These are phyloP conservation scores for Sporothrix phasma DNA, from an alignment of 2,329 filamentous ascomycete genomes.

Conservation along the genomic window DNA sequence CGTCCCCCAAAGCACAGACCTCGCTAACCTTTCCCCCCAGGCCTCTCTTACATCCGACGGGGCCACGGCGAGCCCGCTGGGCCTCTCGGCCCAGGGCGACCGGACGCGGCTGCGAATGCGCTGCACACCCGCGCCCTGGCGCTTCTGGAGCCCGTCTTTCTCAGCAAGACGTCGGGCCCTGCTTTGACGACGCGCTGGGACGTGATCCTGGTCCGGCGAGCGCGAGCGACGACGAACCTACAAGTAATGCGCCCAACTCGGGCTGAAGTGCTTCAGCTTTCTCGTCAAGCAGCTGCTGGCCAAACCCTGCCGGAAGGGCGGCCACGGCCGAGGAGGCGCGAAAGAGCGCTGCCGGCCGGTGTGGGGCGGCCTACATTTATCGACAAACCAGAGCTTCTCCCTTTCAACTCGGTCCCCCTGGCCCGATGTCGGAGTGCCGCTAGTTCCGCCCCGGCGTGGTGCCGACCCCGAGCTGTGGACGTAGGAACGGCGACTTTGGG, in stretches of 20 bases:
- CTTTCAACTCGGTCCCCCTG: too few relatives aligned
- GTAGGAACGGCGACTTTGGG: too few relatives aligned
- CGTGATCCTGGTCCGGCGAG: not conserved
- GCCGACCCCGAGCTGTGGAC: too few relatives aligned
- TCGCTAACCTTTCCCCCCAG: too few relatives aligned
- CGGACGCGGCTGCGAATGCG: not conserved
- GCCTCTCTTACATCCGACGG: not conserved
- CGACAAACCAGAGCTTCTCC: too few relatives aligned
- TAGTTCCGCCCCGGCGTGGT: too few relatives aligned
- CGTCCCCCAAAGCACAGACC: too few relatives aligned
- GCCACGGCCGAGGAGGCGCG: not conserved
- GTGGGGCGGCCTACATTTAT: not conserved
- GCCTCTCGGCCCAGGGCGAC: not conserved
- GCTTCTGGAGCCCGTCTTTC: not conserved
- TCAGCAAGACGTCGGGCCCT: not conserved
- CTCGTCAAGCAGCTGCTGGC: not conserved
- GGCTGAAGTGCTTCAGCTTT: not conserved
- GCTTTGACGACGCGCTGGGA: slow-evolving; percentile 1
- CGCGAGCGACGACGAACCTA: not conserved
- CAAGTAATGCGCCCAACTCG: not conserved
- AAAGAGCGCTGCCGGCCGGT: not conserved
- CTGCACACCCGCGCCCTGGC: not conserved
- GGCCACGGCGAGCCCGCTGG: not conserved
- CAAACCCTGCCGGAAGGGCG: not conserved
- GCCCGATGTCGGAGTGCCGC: too few relatives aligned